phyloP scores from a whole-genome alignment of 2,329 filamentous ascomycete species.

The Graphilbum ipis-grandicollis region DNA sequence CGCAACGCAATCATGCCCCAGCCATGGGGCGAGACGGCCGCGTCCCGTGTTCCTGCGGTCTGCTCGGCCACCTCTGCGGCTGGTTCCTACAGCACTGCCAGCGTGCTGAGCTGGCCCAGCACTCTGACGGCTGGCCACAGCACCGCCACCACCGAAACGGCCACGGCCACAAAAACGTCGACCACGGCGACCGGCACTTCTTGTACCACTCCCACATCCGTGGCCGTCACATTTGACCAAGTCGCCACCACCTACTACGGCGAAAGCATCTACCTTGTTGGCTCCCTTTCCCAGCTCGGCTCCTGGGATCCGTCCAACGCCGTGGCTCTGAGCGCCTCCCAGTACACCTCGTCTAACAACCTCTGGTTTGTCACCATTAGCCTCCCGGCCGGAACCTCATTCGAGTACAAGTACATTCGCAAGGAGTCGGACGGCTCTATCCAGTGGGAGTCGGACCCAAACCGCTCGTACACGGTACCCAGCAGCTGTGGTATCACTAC shows the following conservation, averaged over 20 bases:
- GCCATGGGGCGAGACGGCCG: conserved; percentile 25
- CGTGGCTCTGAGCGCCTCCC: conserved; percentile 28
- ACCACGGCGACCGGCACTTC: conserved; percentile 1
- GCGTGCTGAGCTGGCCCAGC: conserved; percentile 2
- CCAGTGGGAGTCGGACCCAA: conserved; percentile 47
- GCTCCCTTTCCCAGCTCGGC: conserved; percentile 40
- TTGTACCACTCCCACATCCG: conserved; percentile 28
- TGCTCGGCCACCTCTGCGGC: conserved; percentile 28
- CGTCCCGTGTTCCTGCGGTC: conserved; percentile 21
- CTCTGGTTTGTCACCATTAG: conserved; percentile 41
- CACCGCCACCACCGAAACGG: conserved; percentile 20
- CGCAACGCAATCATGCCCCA: conserved; percentile 36
- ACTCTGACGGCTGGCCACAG: conserved; percentile 21
- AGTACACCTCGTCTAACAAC: conserved; percentile 41
- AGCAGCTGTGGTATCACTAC: conserved; percentile 1
- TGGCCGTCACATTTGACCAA: conserved; percentile 41
- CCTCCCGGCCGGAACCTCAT: conserved; percentile 32
- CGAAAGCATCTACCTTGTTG: conserved; percentile 48
- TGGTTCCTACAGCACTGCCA: conserved; percentile 31
- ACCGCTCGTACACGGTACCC: conserved; percentile 20
- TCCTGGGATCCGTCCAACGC: conserved; percentile 40
- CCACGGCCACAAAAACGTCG: conserved; percentile 14
- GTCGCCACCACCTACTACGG: conserved; percentile 42
- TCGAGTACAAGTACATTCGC: conserved; percentile 55
- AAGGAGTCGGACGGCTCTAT: conserved; percentile 34